Evolutionary conservation across 2,329 filamentous ascomycete species (phyloP), one percentile per base, ranked within the genome.

Genomic region (Colletotrichum kahawae): DNA sequence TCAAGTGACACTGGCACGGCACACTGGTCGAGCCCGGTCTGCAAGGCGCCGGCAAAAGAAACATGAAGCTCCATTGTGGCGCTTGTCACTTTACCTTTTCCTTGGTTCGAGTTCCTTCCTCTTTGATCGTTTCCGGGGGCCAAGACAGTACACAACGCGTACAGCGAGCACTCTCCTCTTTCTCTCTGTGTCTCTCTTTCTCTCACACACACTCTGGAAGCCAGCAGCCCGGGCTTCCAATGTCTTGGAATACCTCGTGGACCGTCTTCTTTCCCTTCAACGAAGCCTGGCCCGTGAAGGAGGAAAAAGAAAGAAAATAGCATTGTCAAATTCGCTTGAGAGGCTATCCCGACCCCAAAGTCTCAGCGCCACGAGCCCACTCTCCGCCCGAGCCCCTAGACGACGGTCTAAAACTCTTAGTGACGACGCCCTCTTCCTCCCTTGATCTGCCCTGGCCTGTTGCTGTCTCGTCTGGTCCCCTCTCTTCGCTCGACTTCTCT

Each of bases 191-290:
- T 48, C 43, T 48, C 43, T 48, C 43, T 24, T 24, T n/a, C 43
- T 21, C 56, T n/a, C 24, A 27, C 56, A 59, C 43, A 21, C 18
- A 48, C 38, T n/a, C 38, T 43, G 38, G 38, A 43, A 43, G 38
- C 43, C 43, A 48, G 43, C n/a, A 68, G 66, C 9, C 54, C 38
- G 33, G 27, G 31, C 67, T 63, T 48, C 57, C 48, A 31, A 64
- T 68, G 63, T 75, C 69, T 75, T 60, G 63, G 63, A 64, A 63
- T 48, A 63, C 64, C 68, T 71, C 72, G 72, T 75, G 72, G 72
- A n/a, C 63, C 62, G 16, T 60, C 63, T n/a, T 48, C 18, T 24
- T 65, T 63, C 24, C 29, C n/a, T 54, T 71, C 68, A 63, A 29
- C 48, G 57, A 59, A 21, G 60, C 54, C 59, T 51, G 16, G 21